These are phyloP conservation scores for Colletotrichum australisinense DNA, from an alignment of 2,329 filamentous ascomycete genomes.

Conservation along the genomic window DNA sequence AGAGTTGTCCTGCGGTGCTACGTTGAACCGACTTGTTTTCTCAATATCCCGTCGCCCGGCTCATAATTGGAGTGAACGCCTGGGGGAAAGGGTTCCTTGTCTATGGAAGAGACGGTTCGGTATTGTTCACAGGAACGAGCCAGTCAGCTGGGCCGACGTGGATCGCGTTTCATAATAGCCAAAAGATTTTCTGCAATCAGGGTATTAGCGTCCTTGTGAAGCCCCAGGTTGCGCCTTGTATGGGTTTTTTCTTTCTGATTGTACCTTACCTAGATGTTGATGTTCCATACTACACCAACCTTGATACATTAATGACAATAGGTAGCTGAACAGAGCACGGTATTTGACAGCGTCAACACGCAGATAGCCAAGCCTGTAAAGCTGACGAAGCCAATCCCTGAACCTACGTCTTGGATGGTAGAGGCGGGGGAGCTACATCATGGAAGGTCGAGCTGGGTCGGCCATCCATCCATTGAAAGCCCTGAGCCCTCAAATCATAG, in stretches of 20 bases:
- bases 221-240: too few relatives aligned
- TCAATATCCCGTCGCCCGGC: too few relatives aligned
- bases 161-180: background rate
- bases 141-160: background rate
- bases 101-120: conserved; percentile 1
- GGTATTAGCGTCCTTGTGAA: background rate
- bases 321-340: background rate
- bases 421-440: background rate
- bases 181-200: background rate
- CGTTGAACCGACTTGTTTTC: background rate
- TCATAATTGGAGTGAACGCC: background rate
- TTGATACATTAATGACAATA: background rate
- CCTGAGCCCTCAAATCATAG: conserved; percentile 19
- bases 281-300: background rate
- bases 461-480: background rate
- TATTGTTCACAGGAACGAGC: background rate
- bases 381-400: background rate
- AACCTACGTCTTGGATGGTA: background rate
- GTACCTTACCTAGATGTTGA: background rate
- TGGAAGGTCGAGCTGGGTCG: background rate
- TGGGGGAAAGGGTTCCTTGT: conserved; percentile 4
- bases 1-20: conserved; percentile 23
- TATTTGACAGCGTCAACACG: background rate
- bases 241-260: background rate
- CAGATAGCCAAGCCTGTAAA: background rate